A percentile compares a stretch with the other conserved stretches of the same genome.
Conservation (phyloP, 352 stramenopile species). For the Phytophthora sp. region DNA sequence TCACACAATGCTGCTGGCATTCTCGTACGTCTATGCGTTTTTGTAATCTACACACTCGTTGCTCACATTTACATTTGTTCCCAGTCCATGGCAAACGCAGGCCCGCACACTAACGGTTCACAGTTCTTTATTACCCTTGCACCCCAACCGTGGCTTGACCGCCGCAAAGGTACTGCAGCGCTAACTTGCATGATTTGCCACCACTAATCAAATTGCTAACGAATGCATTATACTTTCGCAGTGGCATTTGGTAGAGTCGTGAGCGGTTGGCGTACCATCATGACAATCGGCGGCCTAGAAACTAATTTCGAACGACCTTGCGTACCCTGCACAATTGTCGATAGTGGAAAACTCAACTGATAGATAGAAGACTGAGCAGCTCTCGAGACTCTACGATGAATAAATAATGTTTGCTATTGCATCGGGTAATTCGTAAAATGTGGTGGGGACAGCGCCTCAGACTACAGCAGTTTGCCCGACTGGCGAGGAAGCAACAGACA, state of each 20-base stretch:
- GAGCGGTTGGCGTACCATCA: slow-evolving; percentile 61
- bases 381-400: slow-evolving; percentile 4
- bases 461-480: slow-evolving; percentile 33
- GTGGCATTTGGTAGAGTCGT: slow-evolving; percentile 82
- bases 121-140: slow-evolving; percentile 99
- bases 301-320: slow-evolving; percentile 60
- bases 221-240: slow-evolving; percentile 24
- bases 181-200: not conserved
- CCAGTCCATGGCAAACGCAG: slow-evolving; percentile 96
- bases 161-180: slow-evolving; percentile 56
- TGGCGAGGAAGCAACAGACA: slow-evolving; percentile 29
- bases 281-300: slow-evolving; percentile 56
- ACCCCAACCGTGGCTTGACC: slow-evolving; percentile 68
- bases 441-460: slow-evolving; percentile 7
- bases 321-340: slow-evolving; percentile 68
- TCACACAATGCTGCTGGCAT: slow-evolving; percentile 68
- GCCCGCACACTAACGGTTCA: slow-evolving; percentile 96
- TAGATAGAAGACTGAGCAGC: too few species aligned
- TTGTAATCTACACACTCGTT: not conserved
- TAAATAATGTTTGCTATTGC: slow-evolving; percentile 41
- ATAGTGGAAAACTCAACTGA: slow-evolving; percentile 65
- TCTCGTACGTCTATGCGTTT: slow-evolving; percentile 49
- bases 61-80: not conserved
- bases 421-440: not conserved
- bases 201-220: not conserved